phyloP scores from a whole-genome alignment of 2,329 filamentous ascomycete species.

The Exophiala xenobiotica region DNA sequence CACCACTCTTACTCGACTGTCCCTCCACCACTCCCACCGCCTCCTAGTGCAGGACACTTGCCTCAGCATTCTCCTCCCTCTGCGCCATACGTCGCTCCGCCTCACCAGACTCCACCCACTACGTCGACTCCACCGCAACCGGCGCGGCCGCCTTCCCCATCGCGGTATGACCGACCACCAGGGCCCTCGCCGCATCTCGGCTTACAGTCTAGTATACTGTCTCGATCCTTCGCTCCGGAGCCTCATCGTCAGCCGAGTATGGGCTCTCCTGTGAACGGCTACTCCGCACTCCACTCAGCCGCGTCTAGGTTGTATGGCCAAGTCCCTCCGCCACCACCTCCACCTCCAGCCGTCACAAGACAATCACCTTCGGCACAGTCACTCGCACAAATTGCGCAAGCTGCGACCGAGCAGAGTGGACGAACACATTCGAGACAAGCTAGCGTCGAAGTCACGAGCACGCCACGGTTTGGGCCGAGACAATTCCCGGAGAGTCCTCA shows the following conservation, averaged over 20 bases:
- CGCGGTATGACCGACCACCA: conserved; percentile 20
- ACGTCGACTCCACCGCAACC: conserved; percentile 10
- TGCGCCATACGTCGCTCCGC: conserved; percentile 17
- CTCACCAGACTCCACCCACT: conserved; percentile 13
- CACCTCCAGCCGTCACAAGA: conserved; percentile 11
- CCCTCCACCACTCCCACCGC: conserved; percentile 17
- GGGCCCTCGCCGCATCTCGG: conserved; percentile 20
- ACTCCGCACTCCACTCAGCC: conserved; percentile 14
- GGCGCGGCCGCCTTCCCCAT: conserved; percentile 19
- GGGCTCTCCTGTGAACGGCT: conserved; percentile 25
- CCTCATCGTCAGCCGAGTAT: conserved; percentile 12
- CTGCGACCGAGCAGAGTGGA: conserved; percentile 16
- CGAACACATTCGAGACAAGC: conserved; percentile 20
- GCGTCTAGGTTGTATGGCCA: conserved; percentile 13
- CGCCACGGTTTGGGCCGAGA: conserved; percentile 18
- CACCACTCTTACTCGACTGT: conserved; percentile 10
- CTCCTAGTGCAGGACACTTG: conserved; percentile 18
- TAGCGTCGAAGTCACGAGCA: conserved; percentile 21
- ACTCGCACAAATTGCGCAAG: conserved; percentile 24
- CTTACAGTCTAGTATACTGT: conserved; percentile 15
- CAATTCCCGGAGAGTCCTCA: conserved; percentile 19
- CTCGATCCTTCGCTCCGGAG: conserved; percentile 20
- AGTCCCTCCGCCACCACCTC: conserved; percentile 14
- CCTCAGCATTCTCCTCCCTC: conserved; percentile 22
- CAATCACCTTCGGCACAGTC: conserved; percentile 23